Base-by-base conservation (phyloP, 2,329 filamentous ascomycete genomes). In the Dactylellina drechsleri region DNA sequence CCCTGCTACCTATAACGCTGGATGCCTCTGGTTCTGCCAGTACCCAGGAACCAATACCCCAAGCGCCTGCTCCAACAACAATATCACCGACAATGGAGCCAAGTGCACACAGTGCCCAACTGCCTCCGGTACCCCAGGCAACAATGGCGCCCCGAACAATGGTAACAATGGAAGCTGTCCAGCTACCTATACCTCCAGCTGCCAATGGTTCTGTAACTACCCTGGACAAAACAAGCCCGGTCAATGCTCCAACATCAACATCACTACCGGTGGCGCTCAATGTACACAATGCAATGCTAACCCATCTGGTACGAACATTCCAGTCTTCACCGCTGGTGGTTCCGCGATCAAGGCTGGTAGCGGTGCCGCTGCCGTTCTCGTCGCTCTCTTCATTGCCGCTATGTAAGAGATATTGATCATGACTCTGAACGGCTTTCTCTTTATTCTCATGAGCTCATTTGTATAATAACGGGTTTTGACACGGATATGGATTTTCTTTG, bases 1-100 rank as follows among this genome's bases (percentile, higher is more conserved):
- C 16, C 43, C 43, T n/a, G 43, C 43, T n/a, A 47, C 43, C 13
- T 47, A 47, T 12, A 18, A 47, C 16, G 43, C 43, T 18, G 16
- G 16, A 15, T 47, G 43, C 43, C 43, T 47, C 15, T 47, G 16
- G 15, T 47, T 5, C 15, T 47, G 43, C 16, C 15, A 18, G 13
- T 47, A 47, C 43, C 43, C 43, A 47, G 43, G 43, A 47, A 47
- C 43, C 13, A n/a, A 15, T 47, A 18, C 43, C 15, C 15, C 43
- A n/a, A 47, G 43, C 43, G 16, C 43, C 16, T 47, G 43, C 16
- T 47, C 43, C 43, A 47, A 47, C 43, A 18, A n/a, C 43, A 47
- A 47, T 18, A 47, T 47, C 7, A 47, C 43, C 43, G n/a, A 15
- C 43, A 15, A 47, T 5, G 43, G 43, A 15, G 43, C 43, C 16